phyloP scores from a whole-genome alignment of 2,329 filamentous ascomycete species.

The Neocatenulostroma microsporum region DNA sequence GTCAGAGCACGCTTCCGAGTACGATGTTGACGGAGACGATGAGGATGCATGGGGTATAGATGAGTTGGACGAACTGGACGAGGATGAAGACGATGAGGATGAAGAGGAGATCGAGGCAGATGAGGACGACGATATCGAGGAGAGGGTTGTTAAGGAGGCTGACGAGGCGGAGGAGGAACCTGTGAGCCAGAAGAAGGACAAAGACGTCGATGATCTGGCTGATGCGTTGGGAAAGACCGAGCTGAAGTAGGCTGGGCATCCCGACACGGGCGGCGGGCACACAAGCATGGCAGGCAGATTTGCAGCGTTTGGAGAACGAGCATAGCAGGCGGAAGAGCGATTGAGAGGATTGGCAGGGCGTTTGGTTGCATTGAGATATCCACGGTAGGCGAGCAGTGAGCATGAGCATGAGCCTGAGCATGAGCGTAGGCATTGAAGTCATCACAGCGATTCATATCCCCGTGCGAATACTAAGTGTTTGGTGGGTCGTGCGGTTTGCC shows the following conservation, averaged over 20 bases:
- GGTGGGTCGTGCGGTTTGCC: no score
- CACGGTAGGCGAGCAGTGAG: no score
- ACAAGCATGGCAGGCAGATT: no score
- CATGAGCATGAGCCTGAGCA: no score
- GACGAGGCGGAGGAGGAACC: slow-evolving; percentile 67
- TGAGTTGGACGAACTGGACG: slow-evolving; percentile 74
- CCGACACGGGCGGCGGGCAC: no score
- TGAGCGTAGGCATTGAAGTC: no score
- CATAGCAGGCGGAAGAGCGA: no score
- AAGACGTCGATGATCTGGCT: slow-evolving; percentile 74
- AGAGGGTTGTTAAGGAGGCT: slow-evolving; percentile 62
- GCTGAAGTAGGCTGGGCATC: slow-evolving; percentile 28
- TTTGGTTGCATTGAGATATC: no score
- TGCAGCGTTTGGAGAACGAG: no score
- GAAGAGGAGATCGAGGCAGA: slow-evolving; percentile 65
- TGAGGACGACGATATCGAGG: slow-evolving; percentile 57
- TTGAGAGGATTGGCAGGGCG: no score
- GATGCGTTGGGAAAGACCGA: slow-evolving; percentile 65
- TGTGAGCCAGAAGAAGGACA: slow-evolving; percentile 61
- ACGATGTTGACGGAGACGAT: slow-evolving; percentile 53
- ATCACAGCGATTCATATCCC: no score
- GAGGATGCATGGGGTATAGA: slow-evolving; percentile 83
- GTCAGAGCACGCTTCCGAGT: slow-evolving; percentile 49
- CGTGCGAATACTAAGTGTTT: no score
- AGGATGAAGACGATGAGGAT: slow-evolving; percentile 51